Base-by-base conservation (phyloP, 768 basidiomycete genomes). In the Pulveroboletus sp. region DNA sequence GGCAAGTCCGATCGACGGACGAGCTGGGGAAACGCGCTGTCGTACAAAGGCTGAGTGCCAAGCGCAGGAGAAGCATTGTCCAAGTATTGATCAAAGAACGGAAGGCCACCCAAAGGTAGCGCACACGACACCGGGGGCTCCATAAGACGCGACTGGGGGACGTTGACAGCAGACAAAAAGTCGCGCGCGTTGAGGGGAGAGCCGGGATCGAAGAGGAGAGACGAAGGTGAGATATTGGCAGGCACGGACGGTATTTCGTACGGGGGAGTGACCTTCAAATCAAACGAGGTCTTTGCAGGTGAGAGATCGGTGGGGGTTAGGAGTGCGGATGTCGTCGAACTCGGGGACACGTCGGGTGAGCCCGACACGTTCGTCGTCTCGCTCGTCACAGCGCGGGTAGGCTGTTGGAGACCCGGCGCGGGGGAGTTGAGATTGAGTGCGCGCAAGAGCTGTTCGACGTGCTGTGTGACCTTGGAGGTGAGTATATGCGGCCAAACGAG, bases 391-490 rank as follows among this genome's bases (percentile, higher is more conserved):
- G 66, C 64, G 49, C 72, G 73, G 37, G 73, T 55, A 26, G 78
- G 74, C 55, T 72, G 65, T 11, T 76, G 76, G 39, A 69, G 60
- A 41, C 68, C 64, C 52, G 80, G 82, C 55, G 74, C 78, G 12
- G 89, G 89, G 28, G 89, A 90, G 61, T 83, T 84, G 58, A 91
- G 81, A 62, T 90, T 85, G 43, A 91, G 73, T 12, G 86, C 82
- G 36, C 89, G 83, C 47, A 91, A 73, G 39, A 91, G 77, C 69
- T 89, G 86, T 60, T 88, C 87, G 52, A 90, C 83, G 61, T 88
- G 84, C 86, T 89, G 56, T 26, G 54, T 54, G 59, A 47, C 26
- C 12, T 8, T 11, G n/a, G 7, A 52, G 60, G 63, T 62, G 65
- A 57, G 50, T 69, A 65, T 69, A 67, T 64, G 63, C 61, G 62